Evolutionary conservation across 768 basidiomycete genomes (phyloP).

Genomic region (Lactarius quietus): DNA sequence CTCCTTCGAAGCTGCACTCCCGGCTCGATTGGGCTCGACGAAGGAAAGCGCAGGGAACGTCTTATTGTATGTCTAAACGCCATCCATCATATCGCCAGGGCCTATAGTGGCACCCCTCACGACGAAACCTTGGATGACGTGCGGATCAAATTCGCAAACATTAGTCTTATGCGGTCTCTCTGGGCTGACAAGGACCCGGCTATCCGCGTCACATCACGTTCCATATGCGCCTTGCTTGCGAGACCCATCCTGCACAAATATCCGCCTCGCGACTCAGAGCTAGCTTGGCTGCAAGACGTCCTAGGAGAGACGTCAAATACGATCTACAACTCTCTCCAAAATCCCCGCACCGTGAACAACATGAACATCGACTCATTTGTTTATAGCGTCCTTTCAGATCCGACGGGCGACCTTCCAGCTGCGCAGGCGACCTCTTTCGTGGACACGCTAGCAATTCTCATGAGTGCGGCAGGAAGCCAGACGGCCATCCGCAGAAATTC

Average conservation of each 20-base stretch:
- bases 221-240: background rate
- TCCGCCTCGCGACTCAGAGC: background rate
- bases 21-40: background rate
- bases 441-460: background rate
- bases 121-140: background rate
- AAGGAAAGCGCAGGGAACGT: background rate
- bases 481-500: background rate
- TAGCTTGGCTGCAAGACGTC: background rate
- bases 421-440: background rate
- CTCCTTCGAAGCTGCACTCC: background rate
- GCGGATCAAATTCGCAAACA: background rate
- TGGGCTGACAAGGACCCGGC: background rate
- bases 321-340: background rate
- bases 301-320: background rate
- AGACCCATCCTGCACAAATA: background rate
- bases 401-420: background rate
- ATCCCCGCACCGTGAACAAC: background rate
- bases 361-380: conserved; percentile 4
- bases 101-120: background rate
- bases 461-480: background rate
- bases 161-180: background rate
- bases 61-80: background rate
- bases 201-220: background rate
- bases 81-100: background rate
- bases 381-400: background rate